phyloP scores from a whole-genome alignment of 306 rosid species.

The Prunus fruticosa region DNA sequence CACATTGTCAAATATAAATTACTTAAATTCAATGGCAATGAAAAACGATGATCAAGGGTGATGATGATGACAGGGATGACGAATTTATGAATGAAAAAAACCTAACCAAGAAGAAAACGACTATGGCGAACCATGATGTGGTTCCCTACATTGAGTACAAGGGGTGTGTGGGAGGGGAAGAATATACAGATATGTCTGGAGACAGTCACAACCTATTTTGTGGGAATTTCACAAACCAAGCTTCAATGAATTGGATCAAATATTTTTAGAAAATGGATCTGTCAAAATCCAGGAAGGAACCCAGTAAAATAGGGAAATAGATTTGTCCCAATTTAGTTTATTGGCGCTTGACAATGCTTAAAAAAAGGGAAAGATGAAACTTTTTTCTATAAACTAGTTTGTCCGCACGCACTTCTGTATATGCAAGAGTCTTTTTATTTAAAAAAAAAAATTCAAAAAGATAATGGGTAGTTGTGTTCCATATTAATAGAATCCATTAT shows the following conservation, averaged over 20 bases:
- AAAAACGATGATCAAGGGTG: slow-evolving; percentile 2
- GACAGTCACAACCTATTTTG: not conserved
- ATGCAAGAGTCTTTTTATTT: no score
- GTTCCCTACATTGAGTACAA: slow-evolving; percentile 28
- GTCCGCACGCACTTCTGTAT: no score
- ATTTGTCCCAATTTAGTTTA: not conserved
- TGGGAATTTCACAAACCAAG: not conserved
- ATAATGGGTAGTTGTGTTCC: no score
- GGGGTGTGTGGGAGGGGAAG: not conserved
- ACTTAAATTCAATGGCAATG: not conserved
- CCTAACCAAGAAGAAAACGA: not conserved
- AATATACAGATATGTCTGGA: not conserved
- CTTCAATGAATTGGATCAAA: not conserved
- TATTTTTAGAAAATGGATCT: not conserved
- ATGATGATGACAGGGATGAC: slow-evolving; percentile 16
- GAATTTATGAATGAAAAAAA: not conserved
- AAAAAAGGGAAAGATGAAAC: no score
- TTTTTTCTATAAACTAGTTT: no score
- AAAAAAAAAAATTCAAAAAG: no score
- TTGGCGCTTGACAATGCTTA: no score
- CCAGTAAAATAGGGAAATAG: not conserved
- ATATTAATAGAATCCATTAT: no score
- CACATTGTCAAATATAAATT: not conserved
- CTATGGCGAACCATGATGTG: slow-evolving; percentile 14
- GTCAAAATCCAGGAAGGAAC: not conserved